Percentiles rank a stretch among this genome's conserved stretches.
Conservation (phyloP, 75 land plant species). For the Selaginella tamariscina region DNA sequence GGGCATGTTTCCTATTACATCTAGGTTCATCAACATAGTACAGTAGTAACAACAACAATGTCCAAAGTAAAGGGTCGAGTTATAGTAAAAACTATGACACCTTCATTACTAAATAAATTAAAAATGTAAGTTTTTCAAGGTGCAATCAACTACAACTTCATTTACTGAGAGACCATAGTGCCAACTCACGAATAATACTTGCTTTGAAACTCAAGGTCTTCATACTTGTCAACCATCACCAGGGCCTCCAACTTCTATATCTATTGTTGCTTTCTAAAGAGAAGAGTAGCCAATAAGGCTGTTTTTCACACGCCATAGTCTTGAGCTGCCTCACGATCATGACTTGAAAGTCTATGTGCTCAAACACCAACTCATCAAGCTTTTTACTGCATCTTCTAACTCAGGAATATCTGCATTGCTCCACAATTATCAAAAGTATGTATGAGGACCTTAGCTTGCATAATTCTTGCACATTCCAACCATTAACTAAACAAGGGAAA, state of each 20-base stretch:
- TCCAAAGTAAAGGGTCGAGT: too few species aligned
- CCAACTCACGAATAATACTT: neutral
- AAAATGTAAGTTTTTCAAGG: too few species aligned
- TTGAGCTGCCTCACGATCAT: neutral
- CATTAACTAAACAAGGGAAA: too few species aligned
- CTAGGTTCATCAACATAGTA: too few species aligned
- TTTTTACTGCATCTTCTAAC: neutral
- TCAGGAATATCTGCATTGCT: slow-evolving; percentile 1
- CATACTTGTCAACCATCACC: neutral
- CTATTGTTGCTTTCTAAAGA: neutral
- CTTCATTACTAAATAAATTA: too few species aligned
- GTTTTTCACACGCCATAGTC: neutral
- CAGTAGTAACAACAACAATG: too few species aligned
- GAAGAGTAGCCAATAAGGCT: neutral
- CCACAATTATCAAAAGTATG: neutral
- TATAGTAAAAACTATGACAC: too few species aligned
- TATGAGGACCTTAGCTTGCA: slow-evolving; percentile 1
- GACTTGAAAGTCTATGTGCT: neutral
- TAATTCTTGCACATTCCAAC: neutral
- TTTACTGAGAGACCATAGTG: too few species aligned
- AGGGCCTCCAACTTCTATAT: slow-evolving; percentile 1
- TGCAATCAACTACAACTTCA: too few species aligned
- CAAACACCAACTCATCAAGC: neutral
- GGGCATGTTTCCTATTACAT: too few species aligned
- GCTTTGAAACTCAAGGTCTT: neutral